These are phyloP conservation scores for Excoecaria agallocha DNA, from an alignment of 345 rosid genomes.

Conservation along the genomic window DNA sequence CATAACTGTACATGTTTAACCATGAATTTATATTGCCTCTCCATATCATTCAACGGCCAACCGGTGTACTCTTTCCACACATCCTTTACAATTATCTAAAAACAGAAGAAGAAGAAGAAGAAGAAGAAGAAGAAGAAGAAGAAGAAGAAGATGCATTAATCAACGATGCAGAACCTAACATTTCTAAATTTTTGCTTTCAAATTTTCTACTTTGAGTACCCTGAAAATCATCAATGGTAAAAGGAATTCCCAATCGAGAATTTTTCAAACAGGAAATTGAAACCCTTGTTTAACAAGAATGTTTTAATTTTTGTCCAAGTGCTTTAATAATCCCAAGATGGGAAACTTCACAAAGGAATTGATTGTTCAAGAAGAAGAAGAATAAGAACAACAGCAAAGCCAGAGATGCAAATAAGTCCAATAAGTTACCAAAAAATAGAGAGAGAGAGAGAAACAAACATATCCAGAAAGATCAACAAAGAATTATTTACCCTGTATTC, in stretches of 20 bases:
- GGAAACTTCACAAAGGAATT: neutral
- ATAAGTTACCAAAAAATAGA: neutral
- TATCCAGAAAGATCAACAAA: neutral
- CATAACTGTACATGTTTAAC: slow-evolving; percentile 90
- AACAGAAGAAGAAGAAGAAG: neutral
- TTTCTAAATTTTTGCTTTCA: neutral
- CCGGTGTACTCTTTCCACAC: slow-evolving; percentile 98
- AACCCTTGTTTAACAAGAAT: neutral
- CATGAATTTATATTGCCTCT: slow-evolving; percentile 90
- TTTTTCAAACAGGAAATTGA: neutral
- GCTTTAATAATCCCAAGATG: neutral
- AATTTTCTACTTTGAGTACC: neutral
- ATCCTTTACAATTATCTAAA: slow-evolving; percentile 82
- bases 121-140: too few species aligned
- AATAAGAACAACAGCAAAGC: neutral
- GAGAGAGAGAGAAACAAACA: neutral
- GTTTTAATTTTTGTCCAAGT: neutral
- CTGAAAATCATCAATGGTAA: neutral
- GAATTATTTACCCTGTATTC: slow-evolving; percentile 52
- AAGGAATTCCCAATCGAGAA: neutral
- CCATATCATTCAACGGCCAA: slow-evolving; percentile 96
- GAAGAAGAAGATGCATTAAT: too few species aligned
- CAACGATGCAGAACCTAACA: neutral
- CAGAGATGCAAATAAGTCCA: neutral
- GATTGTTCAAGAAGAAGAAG: neutral